Evolutionary conservation across 2,329 filamentous ascomycete species (phyloP), one percentile per base, ranked within the genome.

Genomic region (Penicillium decumbens): DNA sequence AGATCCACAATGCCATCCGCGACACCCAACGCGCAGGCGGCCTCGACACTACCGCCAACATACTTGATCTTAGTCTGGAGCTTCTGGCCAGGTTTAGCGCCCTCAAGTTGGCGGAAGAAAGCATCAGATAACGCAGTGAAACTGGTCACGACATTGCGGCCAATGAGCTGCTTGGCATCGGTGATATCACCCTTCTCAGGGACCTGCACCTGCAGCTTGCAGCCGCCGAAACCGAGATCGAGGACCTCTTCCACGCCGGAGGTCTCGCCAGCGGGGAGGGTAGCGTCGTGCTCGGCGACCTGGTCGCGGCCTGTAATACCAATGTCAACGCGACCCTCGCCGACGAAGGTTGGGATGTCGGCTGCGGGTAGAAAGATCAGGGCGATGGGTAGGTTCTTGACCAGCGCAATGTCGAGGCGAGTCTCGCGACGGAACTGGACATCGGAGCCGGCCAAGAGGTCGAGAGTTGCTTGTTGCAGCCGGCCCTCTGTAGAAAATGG

Each of bases 1-100:
- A 98, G 83, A 75, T 98, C 93, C 41, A 98, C 90, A 68, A 98
- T 96, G 43, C 92, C 93, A 68, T 97, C 92, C 38, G 93, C 93
- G 25, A 97, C 91, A 45, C 93, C 93, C 47, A 98, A 77, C 18
- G 93, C 92, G 68, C 93, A 98, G 33, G 93, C 92, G 44, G 93
- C 92, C 75, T 98, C 93, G 29, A 98, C 93, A 77, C 92, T 97
- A 13, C 93, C 93, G 57, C 92, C 93, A 53, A 97, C 81, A 72
- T 93, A 95, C 65, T 95, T 89, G 63, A 98, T 90, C 65, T 89
- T 90, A 8, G 93, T 97, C 63, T 79, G 82, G 60, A 95, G 50
- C 63, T 69, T 61, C 25, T 59, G 47, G 49, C 56, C 58, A 3
- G 63, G 58, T 12, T 38, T 48, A 3, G 52, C 55, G 4, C 73